Base-by-base conservation (phyloP, 306 rosid genomes). In the Casuarina equisetifolia region DNA sequence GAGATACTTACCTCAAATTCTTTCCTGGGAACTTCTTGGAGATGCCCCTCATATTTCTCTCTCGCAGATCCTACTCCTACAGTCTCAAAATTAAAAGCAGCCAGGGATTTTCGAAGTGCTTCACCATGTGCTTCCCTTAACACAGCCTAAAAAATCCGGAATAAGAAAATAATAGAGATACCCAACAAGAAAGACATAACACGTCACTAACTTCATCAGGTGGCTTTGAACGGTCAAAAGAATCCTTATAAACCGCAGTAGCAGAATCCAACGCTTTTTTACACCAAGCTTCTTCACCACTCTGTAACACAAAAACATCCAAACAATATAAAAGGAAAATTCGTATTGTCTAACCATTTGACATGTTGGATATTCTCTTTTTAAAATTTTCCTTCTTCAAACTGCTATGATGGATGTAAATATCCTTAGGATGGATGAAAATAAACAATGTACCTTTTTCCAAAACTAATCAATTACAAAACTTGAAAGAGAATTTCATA, bases 271-370 rank as follows among this genome's bases (percentile, higher is more conserved):
- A 91, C 48, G 99, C 98, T 78, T 80, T 84, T n/a, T 79, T 92
- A 76, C 99, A 95, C 89, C 91, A 97, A 1, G 93, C 84, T 85
- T 92, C 99, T 87, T 92, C 99, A 76, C 92, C 99, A 84, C 92
- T 92, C 99, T 95, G 90, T 78, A 74, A 75, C 78, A 70, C 25
- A 82, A 59, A 71, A 76, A 55, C 43, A 77, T 40, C 40, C 17
- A 58, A 59, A 76, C 59, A 72, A 39, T 54, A n/a, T 75, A 17
- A 55, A 74, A 55, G 74, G 52, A 70, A 72, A 53, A 38, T 15
- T 50, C 15, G 49, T 42, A 61, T 10, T 43, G 32, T 48, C 13
- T 15, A 74, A 76, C 63, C 39, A 45, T 36, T n/a, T 66, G 35
- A 66, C 42, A 42, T 5, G 7, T 17, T 0, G 1, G 71, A 76